Evolutionary conservation across 495 filamentous ascomycete genomes (phyloP).

Genomic region (Penicillium daleae): DNA sequence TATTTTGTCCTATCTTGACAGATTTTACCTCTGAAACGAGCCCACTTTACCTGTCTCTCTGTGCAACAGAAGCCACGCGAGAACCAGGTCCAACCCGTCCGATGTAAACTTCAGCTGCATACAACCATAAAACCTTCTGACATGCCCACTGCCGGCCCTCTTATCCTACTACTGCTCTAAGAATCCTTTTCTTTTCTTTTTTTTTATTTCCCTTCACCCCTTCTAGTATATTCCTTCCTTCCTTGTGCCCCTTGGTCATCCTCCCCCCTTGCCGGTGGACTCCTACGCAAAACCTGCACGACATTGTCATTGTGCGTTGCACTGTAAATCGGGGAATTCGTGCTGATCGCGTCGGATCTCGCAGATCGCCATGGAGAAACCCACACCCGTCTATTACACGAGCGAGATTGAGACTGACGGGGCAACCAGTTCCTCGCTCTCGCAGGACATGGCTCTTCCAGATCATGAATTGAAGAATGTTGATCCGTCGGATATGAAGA

Average conservation of each 20-base stretch:
- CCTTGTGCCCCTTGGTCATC: neutral
- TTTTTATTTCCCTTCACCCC: neutral
- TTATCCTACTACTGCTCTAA: neutral
- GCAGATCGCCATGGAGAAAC: conserved; percentile 23
- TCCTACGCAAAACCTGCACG: neutral
- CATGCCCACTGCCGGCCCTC: neutral
- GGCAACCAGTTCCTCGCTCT: conserved; percentile 13
- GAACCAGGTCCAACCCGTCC: conserved; percentile 8
- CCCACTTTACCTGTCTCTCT: neutral
- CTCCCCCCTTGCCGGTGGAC: conserved; percentile 3
- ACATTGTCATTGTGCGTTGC: neutral
- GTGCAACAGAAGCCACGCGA: conserved; percentile 31
- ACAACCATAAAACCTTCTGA: conserved; percentile 27
- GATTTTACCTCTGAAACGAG: neutral
- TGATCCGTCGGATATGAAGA: conserved; percentile 19
- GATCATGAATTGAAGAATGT: conserved; percentile 16
- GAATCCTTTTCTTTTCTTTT: neutral
- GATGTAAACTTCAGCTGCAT: conserved; percentile 22
- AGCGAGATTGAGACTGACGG: conserved; percentile 24
- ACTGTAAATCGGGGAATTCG: neutral
- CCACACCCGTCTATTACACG: neutral
- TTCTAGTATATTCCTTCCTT: conserved; percentile 2
- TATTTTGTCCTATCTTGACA: neutral
- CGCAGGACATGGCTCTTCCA: conserved; percentile 6
- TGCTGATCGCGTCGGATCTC: neutral